Evolutionary conservation across 1,284 basidiomycete genomes (phyloP).

Genomic region (Wallemia hederae): DNA sequence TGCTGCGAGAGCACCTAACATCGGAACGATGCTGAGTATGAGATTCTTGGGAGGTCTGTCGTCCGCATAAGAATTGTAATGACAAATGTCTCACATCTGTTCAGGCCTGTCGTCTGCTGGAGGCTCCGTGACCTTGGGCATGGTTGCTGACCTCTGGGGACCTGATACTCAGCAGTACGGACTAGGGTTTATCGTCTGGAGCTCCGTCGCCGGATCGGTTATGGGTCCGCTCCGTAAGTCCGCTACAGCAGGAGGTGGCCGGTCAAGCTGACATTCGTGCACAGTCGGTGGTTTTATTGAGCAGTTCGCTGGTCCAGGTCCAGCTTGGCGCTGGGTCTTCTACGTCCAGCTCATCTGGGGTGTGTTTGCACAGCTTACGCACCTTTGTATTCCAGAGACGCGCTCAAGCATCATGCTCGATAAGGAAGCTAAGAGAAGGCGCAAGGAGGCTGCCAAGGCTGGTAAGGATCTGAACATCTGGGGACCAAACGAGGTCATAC

Average conservation of each 20-base stretch:
- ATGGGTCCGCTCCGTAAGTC: not conserved
- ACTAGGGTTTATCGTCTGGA: slow-evolving; percentile 14
- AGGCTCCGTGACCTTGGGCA: slow-evolving; percentile 15
- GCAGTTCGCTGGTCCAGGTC: too few relatives aligned
- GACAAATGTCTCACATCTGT: too few relatives aligned
- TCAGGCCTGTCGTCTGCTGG: slow-evolving; percentile 14
- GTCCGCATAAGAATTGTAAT: too few relatives aligned
- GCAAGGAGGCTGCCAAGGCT: slow-evolving; percentile 6
- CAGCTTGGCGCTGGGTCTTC: not conserved
- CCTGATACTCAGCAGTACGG: slow-evolving; percentile 15
- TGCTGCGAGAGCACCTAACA: slow-evolving; percentile 13
- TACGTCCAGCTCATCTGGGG: not conserved
- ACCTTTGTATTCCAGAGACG: not conserved
- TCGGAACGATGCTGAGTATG: slow-evolving; percentile 12
- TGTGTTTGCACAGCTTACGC: not conserved
- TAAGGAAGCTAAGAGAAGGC: slow-evolving; percentile 15
- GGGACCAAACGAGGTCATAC: not conserved
- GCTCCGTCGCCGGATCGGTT: slow-evolving; percentile 10
- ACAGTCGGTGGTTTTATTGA: not conserved
- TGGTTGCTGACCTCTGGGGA: slow-evolving; percentile 15
- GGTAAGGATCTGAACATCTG: not conserved
- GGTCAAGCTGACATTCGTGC: not conserved
- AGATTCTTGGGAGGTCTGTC: slow-evolving; percentile 13
- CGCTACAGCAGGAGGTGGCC: not conserved
- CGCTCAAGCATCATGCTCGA: slow-evolving; percentile 16